Percentiles rank a stretch among this genome's conserved stretches.
phyloP scores from a whole-genome alignment of 345 rosid genomes.

The Pugionium cornutum region DNA sequence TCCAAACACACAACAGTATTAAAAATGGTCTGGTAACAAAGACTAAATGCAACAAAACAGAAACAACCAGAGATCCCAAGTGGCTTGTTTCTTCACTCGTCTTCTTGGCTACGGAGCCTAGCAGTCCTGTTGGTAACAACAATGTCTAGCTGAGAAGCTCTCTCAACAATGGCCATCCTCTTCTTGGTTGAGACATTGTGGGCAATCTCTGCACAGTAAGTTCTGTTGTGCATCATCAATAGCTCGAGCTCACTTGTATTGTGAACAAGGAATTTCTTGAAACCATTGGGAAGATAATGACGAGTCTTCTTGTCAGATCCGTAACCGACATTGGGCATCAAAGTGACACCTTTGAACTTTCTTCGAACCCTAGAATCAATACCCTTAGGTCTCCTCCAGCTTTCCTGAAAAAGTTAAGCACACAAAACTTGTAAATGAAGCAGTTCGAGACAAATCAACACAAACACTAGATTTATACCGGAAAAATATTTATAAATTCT shows the following conservation, averaged over 20 bases:
- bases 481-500: too few species aligned
- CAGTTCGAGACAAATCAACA: background rate
- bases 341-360: conserved; percentile 80
- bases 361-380: conserved; percentile 77
- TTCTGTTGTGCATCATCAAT: conserved; percentile 95
- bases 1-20: background rate
- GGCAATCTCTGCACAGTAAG: conserved; percentile 85
- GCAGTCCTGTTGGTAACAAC: conserved; percentile 69
- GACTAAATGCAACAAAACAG: conserved; percentile 24
- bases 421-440: background rate
- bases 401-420: conserved; percentile 37
- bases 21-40: conserved; percentile 28
- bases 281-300: conserved; percentile 79
- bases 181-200: conserved; percentile 74
- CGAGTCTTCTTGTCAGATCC: conserved; percentile 85
- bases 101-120: conserved; percentile 83
- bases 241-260: conserved; percentile 68
- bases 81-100: conserved; percentile 48
- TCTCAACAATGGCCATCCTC: conserved; percentile 76
- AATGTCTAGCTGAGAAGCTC: conserved; percentile 84
- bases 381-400: conserved; percentile 92
- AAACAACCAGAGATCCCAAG: conserved; percentile 27
- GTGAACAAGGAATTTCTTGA: conserved; percentile 83
- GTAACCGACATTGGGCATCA: conserved; percentile 84
- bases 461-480: background rate